phyloP scores from a whole-genome alignment of 83 land plant species.

The Diphasiastrum complanatum region DNA sequence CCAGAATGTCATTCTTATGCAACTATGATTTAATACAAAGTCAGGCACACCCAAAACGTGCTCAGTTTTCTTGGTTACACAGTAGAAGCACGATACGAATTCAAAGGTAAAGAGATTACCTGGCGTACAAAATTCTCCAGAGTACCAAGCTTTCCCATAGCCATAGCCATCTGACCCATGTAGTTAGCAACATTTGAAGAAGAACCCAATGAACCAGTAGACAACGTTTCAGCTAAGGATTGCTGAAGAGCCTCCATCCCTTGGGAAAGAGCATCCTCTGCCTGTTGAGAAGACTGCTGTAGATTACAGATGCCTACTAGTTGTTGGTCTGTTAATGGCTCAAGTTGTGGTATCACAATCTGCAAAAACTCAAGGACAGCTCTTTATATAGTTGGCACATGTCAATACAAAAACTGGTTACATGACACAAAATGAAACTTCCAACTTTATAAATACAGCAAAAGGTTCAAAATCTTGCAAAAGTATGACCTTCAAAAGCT shows the following conservation, averaged over 20 bases:
- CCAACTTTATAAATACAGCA: background rate
- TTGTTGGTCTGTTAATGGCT: conserved; percentile 48
- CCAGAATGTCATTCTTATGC: too few relatives aligned
- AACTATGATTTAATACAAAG: too few relatives aligned
- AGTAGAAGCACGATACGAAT: background rate
- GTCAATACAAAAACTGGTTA: too few relatives aligned
- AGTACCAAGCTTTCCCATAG: conserved; percentile 49
- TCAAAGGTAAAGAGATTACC: conserved; percentile 17
- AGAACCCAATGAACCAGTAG: conserved; percentile 35
- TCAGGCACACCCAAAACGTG: background rate
- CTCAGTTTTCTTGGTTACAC: background rate
- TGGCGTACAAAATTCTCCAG: conserved; percentile 49
- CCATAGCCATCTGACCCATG: conserved; percentile 32
- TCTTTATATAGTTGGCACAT: too few relatives aligned
- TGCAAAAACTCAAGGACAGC: conserved; percentile 17
- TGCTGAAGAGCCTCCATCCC: conserved; percentile 57
- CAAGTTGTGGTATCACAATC: conserved; percentile 45
- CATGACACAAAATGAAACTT: background rate
- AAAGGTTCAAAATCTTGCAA: background rate
- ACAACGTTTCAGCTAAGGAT: conserved; percentile 39
- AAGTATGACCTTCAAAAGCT: conserved; percentile 44
- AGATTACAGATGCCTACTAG: conserved; percentile 27
- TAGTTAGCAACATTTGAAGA: conserved; percentile 32
- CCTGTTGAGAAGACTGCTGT: conserved; percentile 46
- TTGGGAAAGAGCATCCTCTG: too few relatives aligned